Evolutionary conservation across 176 grass and related monocot species (phyloP), one percentile per base, ranked within the genome.

Genomic region (Bolboschoenus planiculmis): DNA sequence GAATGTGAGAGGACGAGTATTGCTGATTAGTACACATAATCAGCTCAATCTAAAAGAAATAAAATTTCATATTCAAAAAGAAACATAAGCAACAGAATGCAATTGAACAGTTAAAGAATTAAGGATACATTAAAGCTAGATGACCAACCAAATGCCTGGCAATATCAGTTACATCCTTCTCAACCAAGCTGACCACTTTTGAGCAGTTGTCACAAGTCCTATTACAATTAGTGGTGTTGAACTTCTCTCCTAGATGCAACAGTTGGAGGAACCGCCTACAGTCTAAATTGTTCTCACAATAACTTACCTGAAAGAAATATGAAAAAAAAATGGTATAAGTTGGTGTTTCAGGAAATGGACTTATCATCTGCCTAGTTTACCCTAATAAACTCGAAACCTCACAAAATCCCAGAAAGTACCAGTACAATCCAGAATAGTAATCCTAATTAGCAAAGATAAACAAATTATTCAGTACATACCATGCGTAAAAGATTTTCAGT

Each of bases 131-230:
- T 26, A 81, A 9, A 89, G 10, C 35, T 84, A 57, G 50, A 51
- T 20, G 11, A 83, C 88, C 39, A 85, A 98, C 95, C 90, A 98
- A 73, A 76, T 98, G 87, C 75, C 54, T 93, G 81, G 92, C 90
- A 76, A 89, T 89, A 63, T 87, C 39, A 18, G 92, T 95, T 10
- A 95, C 92, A 82, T 98, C 96, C 81, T 93, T 95, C 27, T 95
- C 89, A 15, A 93, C 18, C 85, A 91, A 98, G 79, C 55, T 87
- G 48, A 87, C n/a, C 10, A 83, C 78, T 90, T 98, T 98, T 84
- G 90, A 81, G 79, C 96, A 95, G 60, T 98, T 98, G 77, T 98
- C 96, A 84, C 96, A 98, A 29, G 90, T 95, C 81, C 86, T 93
- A 68, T 42, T 78, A 84, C 96, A 98, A 81, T 48, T 80, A 67